Evolutionary conservation across 1,284 basidiomycete genomes (phyloP).

Genomic region (Psilocybe mexicana): DNA sequence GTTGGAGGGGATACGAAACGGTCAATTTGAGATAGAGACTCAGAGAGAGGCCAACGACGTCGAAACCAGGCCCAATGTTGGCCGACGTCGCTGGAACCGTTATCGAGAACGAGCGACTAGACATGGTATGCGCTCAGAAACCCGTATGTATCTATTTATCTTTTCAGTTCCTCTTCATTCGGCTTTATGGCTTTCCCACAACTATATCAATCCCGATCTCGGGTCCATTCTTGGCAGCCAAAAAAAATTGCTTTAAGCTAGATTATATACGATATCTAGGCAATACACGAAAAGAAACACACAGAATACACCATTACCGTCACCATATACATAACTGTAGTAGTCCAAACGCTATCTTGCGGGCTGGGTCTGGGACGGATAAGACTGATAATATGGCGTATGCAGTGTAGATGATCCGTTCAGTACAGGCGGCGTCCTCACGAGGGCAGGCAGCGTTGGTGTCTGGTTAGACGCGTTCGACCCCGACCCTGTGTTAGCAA

Average conservation of each 20-base stretch:
- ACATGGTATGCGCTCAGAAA: constrained; percentile 19
- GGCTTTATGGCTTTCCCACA: constrained; percentile 4
- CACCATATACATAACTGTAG: constrained; percentile 2
- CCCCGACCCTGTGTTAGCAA: constrained; percentile 15
- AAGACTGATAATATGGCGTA: neutral
- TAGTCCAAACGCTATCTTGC: constrained; percentile 19
- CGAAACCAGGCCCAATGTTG: constrained; percentile 98
- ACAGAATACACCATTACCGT: no score
- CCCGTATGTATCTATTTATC: neutral
- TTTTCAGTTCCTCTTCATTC: neutral
- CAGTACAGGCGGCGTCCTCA: constrained; percentile 29
- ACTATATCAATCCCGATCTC: neutral
- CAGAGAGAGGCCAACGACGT: constrained; percentile 96
- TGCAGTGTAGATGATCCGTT: constrained; percentile 21
- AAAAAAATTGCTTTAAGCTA: constrained; percentile 5
- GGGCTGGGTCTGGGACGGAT: constrained; percentile 20
- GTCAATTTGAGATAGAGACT: constrained; percentile 84
- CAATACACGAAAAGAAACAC: neutral
- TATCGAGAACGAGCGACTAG: constrained; percentile 55
- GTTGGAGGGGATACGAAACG: constrained; percentile 48
- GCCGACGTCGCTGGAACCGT: constrained; percentile 94
- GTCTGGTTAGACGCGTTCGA: constrained; percentile 16
- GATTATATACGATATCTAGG: constrained; percentile 2
- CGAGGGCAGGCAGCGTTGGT: constrained; percentile 24
- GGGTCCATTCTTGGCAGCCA: constrained; percentile 4